phyloP scores from a whole-genome alignment of 1,139 yeast genomes.

The Zygotorulaspora mrakii region DNA sequence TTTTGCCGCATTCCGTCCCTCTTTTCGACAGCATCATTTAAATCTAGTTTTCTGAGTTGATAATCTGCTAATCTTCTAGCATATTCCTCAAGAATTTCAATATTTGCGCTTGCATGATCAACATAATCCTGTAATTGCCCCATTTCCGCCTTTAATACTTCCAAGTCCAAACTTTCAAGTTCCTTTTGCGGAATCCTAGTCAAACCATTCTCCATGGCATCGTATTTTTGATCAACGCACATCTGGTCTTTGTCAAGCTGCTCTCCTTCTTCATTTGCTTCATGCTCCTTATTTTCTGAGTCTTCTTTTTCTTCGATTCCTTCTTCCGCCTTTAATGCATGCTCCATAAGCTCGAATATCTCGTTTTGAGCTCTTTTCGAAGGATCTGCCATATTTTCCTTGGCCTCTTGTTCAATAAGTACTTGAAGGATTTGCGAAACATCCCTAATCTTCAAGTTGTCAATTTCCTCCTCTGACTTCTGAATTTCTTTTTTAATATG shows the following conservation, averaged over 20 bases:
- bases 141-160: conserved; percentile 50
- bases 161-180: conserved; percentile 49
- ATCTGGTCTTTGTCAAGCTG: conserved; percentile 14
- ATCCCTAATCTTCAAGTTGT: conserved; percentile 49
- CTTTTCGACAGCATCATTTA: conserved; percentile 61
- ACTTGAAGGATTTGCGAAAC: conserved; percentile 35
- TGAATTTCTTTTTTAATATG: conserved; percentile 43
- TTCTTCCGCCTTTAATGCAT: no score
- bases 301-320: no score
- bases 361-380: neutral
- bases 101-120: conserved; percentile 60
- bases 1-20: conserved; percentile 63
- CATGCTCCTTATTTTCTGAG: neutral
- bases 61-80: conserved; percentile 64
- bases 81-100: conserved; percentile 75
- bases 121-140: conserved; percentile 54
- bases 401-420: conserved; percentile 18
- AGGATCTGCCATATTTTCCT: neutral
- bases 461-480: conserved; percentile 41
- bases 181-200: conserved; percentile 52
- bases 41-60: conserved; percentile 55
- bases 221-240: conserved; percentile 27
- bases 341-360: neutral
- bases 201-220: conserved; percentile 28
- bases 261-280: neutral